A percentile compares a stretch with the other conserved stretches of the same genome.
Evolutionary conservation across 1,284 basidiomycete genomes (phyloP).

Genomic region (Ceratobasidium sp.): DNA sequence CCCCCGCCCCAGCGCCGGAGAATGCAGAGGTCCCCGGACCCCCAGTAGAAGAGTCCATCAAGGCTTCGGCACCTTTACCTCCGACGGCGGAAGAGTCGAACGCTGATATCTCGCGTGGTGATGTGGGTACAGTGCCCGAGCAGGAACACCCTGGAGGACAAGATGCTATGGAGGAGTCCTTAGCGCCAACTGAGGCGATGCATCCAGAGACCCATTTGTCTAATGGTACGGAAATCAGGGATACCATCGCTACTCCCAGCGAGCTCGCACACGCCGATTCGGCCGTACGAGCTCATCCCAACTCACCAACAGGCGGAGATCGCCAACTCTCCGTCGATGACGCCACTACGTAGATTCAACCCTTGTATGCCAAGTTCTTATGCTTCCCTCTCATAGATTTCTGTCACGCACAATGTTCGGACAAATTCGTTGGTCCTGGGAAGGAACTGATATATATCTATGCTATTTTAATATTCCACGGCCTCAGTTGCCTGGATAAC

Average conservation of each 20-base stretch:
- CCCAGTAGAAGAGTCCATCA: not conserved
- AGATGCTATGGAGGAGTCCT: not conserved
- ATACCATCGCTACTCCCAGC: slow-evolving; percentile 15
- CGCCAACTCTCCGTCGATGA: not conserved
- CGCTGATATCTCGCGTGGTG: not conserved
- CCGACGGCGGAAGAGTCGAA: not conserved
- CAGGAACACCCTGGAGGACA: slow-evolving; percentile 11
- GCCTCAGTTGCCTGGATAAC: slow-evolving; percentile 8
- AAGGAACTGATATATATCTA: not conserved
- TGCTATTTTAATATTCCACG: not conserved
- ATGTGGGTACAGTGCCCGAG: not conserved
- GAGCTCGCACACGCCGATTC: not conserved
- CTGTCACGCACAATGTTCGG: not conserved
- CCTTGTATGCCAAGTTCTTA: not conserved
- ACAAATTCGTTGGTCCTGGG: not conserved
- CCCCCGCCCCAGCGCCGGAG: slow-evolving; percentile 9
- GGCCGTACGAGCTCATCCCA: slow-evolving; percentile 16
- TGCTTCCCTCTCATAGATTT: slow-evolving; percentile 2
- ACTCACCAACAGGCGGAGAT: slow-evolving; percentile 25
- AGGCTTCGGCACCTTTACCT: slow-evolving; percentile 12
- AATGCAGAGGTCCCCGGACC: slow-evolving; percentile 11
- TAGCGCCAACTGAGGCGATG: slow-evolving; percentile 35
- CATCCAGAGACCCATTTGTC: not conserved
- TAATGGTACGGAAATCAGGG: slow-evolving; percentile 29
- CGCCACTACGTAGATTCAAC: slow-evolving; percentile 13